These are phyloP conservation scores for Kuraishia floccosa DNA, from an alignment of 805 yeast species.

Conservation along the genomic window DNA sequence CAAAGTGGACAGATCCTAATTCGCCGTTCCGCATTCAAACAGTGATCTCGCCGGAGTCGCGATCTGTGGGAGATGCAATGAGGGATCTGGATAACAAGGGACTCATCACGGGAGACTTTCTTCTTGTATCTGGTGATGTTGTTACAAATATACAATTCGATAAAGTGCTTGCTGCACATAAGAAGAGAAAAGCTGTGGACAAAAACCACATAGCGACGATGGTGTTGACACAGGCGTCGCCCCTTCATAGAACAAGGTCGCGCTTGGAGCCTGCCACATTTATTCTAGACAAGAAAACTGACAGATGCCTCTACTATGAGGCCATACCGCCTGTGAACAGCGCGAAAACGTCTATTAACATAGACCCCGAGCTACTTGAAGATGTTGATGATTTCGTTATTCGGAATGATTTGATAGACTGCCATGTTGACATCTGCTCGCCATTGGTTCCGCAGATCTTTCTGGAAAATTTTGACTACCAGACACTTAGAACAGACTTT, in stretches of 20 bases:
- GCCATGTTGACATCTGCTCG: slow-evolving; percentile 92
- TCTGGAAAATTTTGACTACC: slow-evolving; percentile 95
- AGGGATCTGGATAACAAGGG: slow-evolving; percentile 90
- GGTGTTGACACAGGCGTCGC: slow-evolving; percentile 80
- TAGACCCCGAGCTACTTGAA: slow-evolving; percentile 79
- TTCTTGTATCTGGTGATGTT: slow-evolving; percentile 88
- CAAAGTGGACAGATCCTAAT: slow-evolving; percentile 57
- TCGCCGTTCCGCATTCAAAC: slow-evolving; percentile 78
- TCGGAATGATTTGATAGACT: slow-evolving; percentile 90
- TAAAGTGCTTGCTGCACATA: slow-evolving; percentile 64
- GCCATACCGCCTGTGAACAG: slow-evolving; percentile 49
- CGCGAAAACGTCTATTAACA: slow-evolving; percentile 36
- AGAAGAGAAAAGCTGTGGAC: slow-evolving; percentile 58
- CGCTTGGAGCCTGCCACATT: slow-evolving; percentile 77
- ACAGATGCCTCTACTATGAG: slow-evolving; percentile 78
- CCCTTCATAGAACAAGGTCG: slow-evolving; percentile 77
- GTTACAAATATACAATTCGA: slow-evolving; percentile 83
- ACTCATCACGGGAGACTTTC: slow-evolving; percentile 78
- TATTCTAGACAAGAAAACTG: slow-evolving; percentile 60
- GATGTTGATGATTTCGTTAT: slow-evolving; percentile 66
- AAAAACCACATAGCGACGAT: slow-evolving; percentile 90
- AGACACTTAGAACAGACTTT: slow-evolving; percentile 74
- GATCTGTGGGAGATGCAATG: slow-evolving; percentile 96
- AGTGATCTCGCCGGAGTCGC: slow-evolving; percentile 72
- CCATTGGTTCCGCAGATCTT: slow-evolving; percentile 92